These are phyloP conservation scores for Pythium aphanidermatum DNA, from an alignment of 352 stramenopile genomes.

Conservation along the genomic window DNA sequence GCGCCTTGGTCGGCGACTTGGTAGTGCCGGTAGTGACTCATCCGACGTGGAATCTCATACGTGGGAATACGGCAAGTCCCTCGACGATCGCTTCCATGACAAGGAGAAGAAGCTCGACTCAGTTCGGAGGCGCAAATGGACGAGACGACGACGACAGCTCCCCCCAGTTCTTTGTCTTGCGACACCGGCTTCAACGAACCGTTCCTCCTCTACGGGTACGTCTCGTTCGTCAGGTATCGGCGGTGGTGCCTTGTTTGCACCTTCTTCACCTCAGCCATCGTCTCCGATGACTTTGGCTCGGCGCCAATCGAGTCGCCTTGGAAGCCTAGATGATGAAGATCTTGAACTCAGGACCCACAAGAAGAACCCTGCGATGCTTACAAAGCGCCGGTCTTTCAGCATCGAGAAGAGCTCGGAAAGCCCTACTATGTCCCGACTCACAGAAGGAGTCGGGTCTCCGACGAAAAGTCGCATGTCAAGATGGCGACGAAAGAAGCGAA, in stretches of 20 bases:
- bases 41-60: conserved; percentile 4
- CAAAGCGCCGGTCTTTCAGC: conserved; percentile 17
- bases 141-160: conserved; percentile 48
- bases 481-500: conserved; percentile 11
- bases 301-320: conserved; percentile 7
- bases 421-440: neutral
- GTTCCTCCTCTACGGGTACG: neutral
- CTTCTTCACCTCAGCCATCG: neutral
- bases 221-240: neutral
- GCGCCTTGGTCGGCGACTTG: conserved; percentile 6
- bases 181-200: neutral
- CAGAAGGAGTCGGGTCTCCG: neutral
- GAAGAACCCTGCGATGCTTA: conserved; percentile 1
- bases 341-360: conserved; percentile 6
- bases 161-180: conserved; percentile 35
- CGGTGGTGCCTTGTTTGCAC: neutral
- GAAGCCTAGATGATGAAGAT: conserved; percentile 15
- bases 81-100: conserved; percentile 64
- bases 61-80: conserved; percentile 69
- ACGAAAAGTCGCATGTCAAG: conserved; percentile 3
- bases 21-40: conserved; percentile 18
- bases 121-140: conserved; percentile 61
- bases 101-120: conserved; percentile 75
- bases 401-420: conserved; percentile 10
- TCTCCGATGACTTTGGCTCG: conserved; percentile 3